phyloP scores from a whole-genome alignment of 2,329 filamentous ascomycete species.

The Ceratocystis destructans region DNA sequence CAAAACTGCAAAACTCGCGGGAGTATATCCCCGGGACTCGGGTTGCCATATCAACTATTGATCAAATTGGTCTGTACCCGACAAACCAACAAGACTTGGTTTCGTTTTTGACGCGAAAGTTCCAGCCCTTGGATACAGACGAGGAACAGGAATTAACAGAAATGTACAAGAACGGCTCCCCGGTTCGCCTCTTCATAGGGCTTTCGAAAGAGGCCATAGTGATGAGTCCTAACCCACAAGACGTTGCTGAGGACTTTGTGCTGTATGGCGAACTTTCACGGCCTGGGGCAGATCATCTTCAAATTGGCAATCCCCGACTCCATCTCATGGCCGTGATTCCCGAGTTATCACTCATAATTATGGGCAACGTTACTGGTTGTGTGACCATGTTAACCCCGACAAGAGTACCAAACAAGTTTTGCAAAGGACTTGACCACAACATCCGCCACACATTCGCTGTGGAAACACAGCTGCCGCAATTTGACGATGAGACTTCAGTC shows the following conservation, averaged over 20 bases:
- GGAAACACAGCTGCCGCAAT: conserved; percentile 39
- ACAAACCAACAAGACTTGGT: not conserved
- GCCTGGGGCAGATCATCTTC: too few species aligned
- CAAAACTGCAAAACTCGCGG: not conserved
- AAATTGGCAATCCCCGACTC: not conserved
- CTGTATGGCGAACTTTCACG: not conserved
- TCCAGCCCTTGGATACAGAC: not conserved
- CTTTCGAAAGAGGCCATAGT: not conserved
- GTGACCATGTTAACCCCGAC: conserved; percentile 49
- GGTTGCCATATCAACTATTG: not conserved
- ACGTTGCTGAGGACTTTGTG: not conserved
- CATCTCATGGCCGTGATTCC: conserved; percentile 38
- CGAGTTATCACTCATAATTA: conserved; percentile 54
- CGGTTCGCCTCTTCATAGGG: not conserved
- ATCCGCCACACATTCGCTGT: conserved; percentile 35
- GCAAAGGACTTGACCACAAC: conserved; percentile 21
- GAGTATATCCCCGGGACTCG: not conserved
- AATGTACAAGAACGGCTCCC: not conserved
- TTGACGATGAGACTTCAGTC: conserved; percentile 32
- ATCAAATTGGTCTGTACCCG: not conserved
- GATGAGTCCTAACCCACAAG: not conserved
- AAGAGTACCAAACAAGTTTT: not conserved
- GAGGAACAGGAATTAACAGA: not conserved
- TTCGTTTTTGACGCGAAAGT: not conserved
- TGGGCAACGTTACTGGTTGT: conserved; percentile 53